phyloP scores from a whole-genome alignment of 768 basidiomycete genomes.

The Chalciporus chontae region DNA sequence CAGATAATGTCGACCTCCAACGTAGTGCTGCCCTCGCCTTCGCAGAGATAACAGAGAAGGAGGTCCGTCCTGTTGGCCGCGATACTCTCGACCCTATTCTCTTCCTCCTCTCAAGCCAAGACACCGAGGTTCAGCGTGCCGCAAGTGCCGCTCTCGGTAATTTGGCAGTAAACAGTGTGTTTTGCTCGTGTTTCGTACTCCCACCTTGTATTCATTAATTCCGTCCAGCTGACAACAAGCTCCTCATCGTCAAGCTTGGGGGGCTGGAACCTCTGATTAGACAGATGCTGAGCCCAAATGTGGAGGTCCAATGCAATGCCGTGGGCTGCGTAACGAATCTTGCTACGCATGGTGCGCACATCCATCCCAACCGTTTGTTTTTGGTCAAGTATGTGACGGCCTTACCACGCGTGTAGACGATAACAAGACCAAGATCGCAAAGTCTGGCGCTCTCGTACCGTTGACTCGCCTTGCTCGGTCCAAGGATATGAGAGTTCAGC shows the following conservation, averaged over 20 bases:
- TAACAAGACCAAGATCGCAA: constrained; percentile 99
- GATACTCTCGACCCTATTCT: constrained; percentile 98
- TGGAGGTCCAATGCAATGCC: constrained; percentile 99
- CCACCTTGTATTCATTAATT: constrained; percentile 8
- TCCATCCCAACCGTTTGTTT: not conserved
- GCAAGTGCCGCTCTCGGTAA: constrained; percentile 97
- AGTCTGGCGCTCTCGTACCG: constrained; percentile 97
- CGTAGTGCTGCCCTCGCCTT: constrained; percentile 97
- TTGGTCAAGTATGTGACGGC: constrained; percentile 9
- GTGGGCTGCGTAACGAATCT: constrained; percentile 99
- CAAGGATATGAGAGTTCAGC: constrained; percentile 98
- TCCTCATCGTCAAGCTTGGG: constrained; percentile 96
- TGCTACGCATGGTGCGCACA: constrained; percentile 85
- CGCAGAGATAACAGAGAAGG: constrained; percentile 99
- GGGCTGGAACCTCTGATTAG: constrained; percentile 97
- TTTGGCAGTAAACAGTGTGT: constrained; percentile 94
- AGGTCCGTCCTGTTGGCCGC: constrained; percentile 92
- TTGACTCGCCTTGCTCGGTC: constrained; percentile 93
- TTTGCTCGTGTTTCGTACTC: constrained; percentile 15
- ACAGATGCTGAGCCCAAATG: constrained; percentile 98
- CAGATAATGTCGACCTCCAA: constrained; percentile 98
- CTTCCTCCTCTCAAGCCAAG: constrained; percentile 94
- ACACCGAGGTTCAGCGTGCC: constrained; percentile 97
- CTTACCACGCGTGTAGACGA: constrained; percentile 59
- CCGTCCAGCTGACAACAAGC: constrained; percentile 89